phyloP scores from a whole-genome alignment of 2,329 filamentous ascomycete genomes.

The Sporothrix sp. region DNA sequence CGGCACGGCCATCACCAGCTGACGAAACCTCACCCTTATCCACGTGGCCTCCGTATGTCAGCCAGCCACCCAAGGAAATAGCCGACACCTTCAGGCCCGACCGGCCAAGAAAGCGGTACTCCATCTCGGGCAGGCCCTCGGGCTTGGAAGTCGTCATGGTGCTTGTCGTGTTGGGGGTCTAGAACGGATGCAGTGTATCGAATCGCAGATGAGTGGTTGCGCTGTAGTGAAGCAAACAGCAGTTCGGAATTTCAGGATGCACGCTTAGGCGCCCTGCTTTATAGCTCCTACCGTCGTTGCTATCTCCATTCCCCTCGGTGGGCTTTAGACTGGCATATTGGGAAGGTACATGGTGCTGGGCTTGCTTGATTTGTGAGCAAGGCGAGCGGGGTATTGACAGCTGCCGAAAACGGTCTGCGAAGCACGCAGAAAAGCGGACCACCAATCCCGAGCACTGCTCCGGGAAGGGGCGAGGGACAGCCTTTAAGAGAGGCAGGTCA shows the following conservation, averaged over 20 bases:
- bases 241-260: too few species aligned
- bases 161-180: background rate
- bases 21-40: slow-evolving; percentile 20
- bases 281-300: background rate
- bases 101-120: slow-evolving; percentile 13
- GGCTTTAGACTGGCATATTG: background rate
- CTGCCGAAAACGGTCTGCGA: background rate
- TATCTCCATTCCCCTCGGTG: background rate
- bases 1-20: background rate
- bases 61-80: slow-evolving; percentile 42
- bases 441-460: too few species aligned
- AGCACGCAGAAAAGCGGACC: background rate
- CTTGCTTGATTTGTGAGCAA: too few species aligned
- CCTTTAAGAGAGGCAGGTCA: too few species aligned
- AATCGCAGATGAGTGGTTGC: too few species aligned
- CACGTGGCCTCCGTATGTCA: slow-evolving; percentile 32
- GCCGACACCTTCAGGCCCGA: slow-evolving; percentile 18
- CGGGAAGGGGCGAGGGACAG: too few species aligned
- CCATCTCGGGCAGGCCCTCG: slow-evolving; percentile 11
- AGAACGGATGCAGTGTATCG: too few species aligned
- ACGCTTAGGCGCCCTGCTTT: too few species aligned
- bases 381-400: too few species aligned
- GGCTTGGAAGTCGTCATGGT: slow-evolving; percentile 4
- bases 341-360: background rate
- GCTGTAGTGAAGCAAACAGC: too few species aligned